Evolutionary conservation across 2,329 filamentous ascomycete genomes (phyloP), one percentile per base, ranked within the genome.

Genomic region (Hypoxylon sp.): DNA sequence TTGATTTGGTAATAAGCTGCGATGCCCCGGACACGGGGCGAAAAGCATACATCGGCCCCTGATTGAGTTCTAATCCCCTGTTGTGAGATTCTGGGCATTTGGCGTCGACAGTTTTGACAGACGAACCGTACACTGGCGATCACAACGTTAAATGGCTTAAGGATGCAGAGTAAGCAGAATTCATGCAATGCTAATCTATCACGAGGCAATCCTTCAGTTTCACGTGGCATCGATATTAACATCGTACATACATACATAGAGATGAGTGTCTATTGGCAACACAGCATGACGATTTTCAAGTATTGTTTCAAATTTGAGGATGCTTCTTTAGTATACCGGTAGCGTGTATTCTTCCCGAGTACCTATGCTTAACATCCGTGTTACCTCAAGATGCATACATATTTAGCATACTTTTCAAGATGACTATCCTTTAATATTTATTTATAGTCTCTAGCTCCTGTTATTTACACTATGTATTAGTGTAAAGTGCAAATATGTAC

Each of bases 141-240:
- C 23, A 47, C 12, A 30, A 46, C 15, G 38, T 26, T 36, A 23
- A 31, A 44, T 48, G 27, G 49, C 26, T 31, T 31, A 47, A 57
- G 45, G 52, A 52, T 47, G 45, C 46, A 31, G 56, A 59, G 56
- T 59, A 59, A 59, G 56, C 56, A 48, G 38, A 49, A 54, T 48
- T 55, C 43, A 55, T 58, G 55, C 51, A 55, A 58, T 47, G 47
- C 47, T 45, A 52, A 45, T 35, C 56, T 49, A 43, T 54, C 56
- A 59, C 55, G 55, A 54, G 56, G 49, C 41, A 29, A 59, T 57
- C 56, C 56, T 59, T 53, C 25, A 26, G 35, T 45, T 56, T 59
- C 56, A 59, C 56, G 56, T 59, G 56, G 56, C 52, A 53, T 36
- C 26, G 32, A 34, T 48, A 32, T 19, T 29, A 12, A 20, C 15